Evolutionary conservation across 2,329 filamentous ascomycete genomes (phyloP), one percentile per base, ranked within the genome.

Genomic region (Hypoxylon rubiginosum): DNA sequence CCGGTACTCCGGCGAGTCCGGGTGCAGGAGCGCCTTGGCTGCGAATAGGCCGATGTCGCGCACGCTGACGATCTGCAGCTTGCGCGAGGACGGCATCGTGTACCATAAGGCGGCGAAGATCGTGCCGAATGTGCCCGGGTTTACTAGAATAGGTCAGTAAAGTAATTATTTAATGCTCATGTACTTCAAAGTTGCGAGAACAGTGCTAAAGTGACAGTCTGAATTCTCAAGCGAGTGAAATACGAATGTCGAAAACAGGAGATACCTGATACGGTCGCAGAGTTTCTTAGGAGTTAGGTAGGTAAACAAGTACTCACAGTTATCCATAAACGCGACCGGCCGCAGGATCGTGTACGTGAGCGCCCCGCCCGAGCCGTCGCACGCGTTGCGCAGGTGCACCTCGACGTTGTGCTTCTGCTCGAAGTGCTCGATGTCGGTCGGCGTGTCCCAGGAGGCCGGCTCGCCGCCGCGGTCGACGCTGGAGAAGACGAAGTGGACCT

Each of bases 381-480:
- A 65, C 5, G 39, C 59, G 6, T 19, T 46, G 15, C 84, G 77
- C 9, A 91, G 80, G 65, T 90, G 82, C 62, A 85, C 76, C 73
- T 91, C 89, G 67, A 90, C 86, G 36, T 84, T 76, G 70, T 86
- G 83, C 74, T 91, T 91, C 71, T 78, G 79, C 80, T 77, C 80
- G 77, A 88, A 91, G 77, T 88, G 87, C 2, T 85, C 84, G 51
- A 90, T 80, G 0, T 79, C 67, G 3, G 88, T 89, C 1, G 84
- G 82, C 58, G 80, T 81, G 10, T 81, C 80, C 67, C 82, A 80
- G 55, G 82, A 83, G 39, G 81, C 81, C 2, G 78, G 77, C 41
- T 86, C 83, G 30, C 88, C 87, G 28, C 87, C 87, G n/a, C 89
- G 86, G 62, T 91, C 89, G 11, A 90, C 86, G 41, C 84, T 88